Percentiles rank a stretch among this genome's conserved stretches.
Conservation (phyloP, 1,284 basidiomycete species). For the Irpex sp. region DNA sequence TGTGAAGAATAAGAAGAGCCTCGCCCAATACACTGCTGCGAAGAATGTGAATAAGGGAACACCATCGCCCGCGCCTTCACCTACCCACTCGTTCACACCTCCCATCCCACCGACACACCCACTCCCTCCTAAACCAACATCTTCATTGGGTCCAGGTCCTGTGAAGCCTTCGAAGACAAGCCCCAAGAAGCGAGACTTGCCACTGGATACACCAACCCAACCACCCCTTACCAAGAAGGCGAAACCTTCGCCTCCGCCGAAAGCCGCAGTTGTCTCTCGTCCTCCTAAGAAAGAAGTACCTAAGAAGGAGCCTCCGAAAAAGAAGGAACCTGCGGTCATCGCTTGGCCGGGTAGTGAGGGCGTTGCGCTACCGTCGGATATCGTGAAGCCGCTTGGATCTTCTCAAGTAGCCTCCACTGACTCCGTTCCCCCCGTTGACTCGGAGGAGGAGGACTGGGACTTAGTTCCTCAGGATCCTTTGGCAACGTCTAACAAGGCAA, state of each 20-base stretch:
- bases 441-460: constrained; percentile 51
- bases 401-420: constrained; percentile 14
- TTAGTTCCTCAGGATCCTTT: constrained; percentile 13
- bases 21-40: not conserved
- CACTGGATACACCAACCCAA: constrained; percentile 35
- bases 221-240: constrained; percentile 32
- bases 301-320: constrained; percentile 1
- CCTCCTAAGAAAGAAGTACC: not conserved
- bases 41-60: not conserved
- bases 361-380: constrained; percentile 12
- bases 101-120: constrained; percentile 2
- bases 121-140: not conserved
- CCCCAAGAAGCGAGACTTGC: constrained; percentile 21
- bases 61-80: not conserved
- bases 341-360: constrained; percentile 21
- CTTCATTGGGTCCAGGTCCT: not conserved
- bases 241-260: constrained; percentile 28
- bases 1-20: constrained; percentile 8
- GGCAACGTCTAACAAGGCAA: not conserved
- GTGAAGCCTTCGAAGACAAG: not conserved
- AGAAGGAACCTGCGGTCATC: constrained; percentile 22
- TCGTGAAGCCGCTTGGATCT: constrained; percentile 18
- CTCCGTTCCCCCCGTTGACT: constrained; percentile 35
- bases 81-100: not conserved
- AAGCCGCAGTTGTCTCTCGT: not conserved